phyloP scores from a whole-genome alignment of 208 protist genomes.

The Trichomonas vaginalis region DNA sequence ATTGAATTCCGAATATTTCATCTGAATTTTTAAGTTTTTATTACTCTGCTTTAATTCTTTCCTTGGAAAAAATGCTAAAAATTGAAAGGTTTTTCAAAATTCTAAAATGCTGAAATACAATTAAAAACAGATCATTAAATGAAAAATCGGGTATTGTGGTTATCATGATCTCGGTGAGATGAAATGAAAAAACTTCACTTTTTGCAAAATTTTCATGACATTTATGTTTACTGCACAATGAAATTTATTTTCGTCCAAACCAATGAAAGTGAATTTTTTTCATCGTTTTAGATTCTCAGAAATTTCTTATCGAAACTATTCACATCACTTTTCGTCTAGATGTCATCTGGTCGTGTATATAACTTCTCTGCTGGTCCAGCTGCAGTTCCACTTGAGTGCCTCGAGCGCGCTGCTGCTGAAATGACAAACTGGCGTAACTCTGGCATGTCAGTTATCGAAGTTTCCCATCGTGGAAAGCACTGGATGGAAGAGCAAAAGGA shows the following conservation, averaged over 20 bases:
- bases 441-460: neutral
- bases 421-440: neutral
- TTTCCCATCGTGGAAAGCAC: neutral
- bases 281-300: neutral
- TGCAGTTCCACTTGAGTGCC: neutral
- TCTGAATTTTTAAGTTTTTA: no score
- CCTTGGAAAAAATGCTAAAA: no score
- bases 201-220: neutral
- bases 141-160: no score
- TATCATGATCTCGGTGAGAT: no score
- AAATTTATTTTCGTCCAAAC: neutral
- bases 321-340: neutral
- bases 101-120: no score
- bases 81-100: no score
- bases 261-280: neutral
- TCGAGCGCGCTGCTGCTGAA: neutral
- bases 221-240: neutral
- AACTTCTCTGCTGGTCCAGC: constrained; percentile 11
- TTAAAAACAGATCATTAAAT: no score
- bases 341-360: neutral
- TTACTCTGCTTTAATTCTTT: no score
- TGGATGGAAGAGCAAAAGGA: neutral
- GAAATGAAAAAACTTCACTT: neutral
- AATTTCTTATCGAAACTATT: neutral
- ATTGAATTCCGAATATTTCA: no score